Conservation (phyloP, 352 stramenopile species). For the Pythium rishiriense region DNA sequence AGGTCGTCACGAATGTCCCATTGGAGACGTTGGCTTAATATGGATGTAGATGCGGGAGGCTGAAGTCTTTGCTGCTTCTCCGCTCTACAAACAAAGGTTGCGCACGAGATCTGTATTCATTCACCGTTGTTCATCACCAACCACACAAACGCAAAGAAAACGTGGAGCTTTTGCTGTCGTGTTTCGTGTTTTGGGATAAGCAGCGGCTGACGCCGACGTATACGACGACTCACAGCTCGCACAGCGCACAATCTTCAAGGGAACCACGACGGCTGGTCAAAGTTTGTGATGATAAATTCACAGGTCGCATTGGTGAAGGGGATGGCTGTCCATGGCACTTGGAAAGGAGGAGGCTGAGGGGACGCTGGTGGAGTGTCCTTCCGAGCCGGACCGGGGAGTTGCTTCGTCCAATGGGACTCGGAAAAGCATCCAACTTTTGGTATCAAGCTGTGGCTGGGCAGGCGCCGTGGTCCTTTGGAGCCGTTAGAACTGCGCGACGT, state of each 20-base stretch:
- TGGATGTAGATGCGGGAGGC: too few relatives aligned
- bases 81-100: too few relatives aligned
- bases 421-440: constrained; percentile 12
- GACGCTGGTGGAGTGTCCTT: background rate
- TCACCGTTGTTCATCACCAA: too few relatives aligned
- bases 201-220: too few relatives aligned
- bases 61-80: too few relatives aligned
- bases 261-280: constrained; percentile 30
- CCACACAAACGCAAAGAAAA: too few relatives aligned
- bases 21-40: too few relatives aligned
- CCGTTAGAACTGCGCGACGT: constrained; percentile 1
- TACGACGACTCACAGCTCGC: background rate
- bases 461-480: background rate
- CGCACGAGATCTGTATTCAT: too few relatives aligned
- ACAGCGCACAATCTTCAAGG: background rate
- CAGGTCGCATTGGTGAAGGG: constrained; percentile 31
- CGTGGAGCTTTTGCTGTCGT: too few relatives aligned
- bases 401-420: constrained; percentile 13
- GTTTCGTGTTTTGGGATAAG: too few relatives aligned
- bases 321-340: constrained; percentile 42
- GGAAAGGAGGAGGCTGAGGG: background rate
- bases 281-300: constrained; percentile 51
- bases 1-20: too few relatives aligned
- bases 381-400: background rate
- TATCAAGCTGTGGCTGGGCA: constrained; percentile 6